Conservation (phyloP, 495 filamentous ascomycete species). For the Aspergillus coremiiformis region DNA sequence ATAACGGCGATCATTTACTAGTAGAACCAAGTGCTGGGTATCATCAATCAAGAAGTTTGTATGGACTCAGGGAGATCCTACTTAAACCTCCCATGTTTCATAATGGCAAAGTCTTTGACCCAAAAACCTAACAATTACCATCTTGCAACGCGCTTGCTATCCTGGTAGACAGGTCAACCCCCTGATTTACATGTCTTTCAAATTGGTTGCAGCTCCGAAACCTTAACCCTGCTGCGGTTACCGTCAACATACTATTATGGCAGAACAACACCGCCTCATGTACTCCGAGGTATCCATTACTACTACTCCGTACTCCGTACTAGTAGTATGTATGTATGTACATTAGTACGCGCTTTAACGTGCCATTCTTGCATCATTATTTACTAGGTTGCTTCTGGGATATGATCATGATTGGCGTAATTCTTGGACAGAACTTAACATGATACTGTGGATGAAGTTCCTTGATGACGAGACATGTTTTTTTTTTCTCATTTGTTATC, state of each 20-base stretch:
- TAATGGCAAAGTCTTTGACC: not conserved
- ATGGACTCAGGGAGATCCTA: not conserved
- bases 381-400: not conserved
- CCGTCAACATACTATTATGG: no score
- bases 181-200: not conserved
- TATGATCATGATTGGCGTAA: not conserved
- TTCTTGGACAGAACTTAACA: no score
- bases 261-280: not conserved
- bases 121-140: not conserved
- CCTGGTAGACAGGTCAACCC: not conserved
- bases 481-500: no score
- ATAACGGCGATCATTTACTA: slow-evolving; percentile 16
- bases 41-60: no score
- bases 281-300: not conserved
- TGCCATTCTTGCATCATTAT: not conserved
- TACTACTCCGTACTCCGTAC: no score
- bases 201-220: not conserved
- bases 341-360: no score
- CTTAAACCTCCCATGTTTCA: not conserved
- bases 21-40: slow-evolving; percentile 2
- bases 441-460: no score
- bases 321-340: no score
- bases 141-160: not conserved
- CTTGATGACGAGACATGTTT: no score
- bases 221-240: not conserved